Evolutionary conservation across 352 stramenopile species (phyloP).

Genomic region (Phytopythium ostracodes): DNA sequence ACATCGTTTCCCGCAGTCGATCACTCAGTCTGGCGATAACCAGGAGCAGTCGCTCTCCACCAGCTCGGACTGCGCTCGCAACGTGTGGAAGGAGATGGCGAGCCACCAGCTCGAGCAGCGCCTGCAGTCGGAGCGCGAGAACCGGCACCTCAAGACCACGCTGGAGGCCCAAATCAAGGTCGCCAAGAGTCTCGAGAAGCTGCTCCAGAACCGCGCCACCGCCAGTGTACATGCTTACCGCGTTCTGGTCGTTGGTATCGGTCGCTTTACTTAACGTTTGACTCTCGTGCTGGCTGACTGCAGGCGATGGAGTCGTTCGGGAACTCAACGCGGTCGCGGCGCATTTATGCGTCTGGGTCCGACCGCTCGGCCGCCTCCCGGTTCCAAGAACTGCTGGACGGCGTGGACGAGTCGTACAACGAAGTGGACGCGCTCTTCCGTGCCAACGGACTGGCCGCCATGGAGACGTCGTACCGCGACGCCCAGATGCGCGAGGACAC

Average conservation of each 20-base stretch:
- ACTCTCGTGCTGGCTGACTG: conserved; percentile 4
- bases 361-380: conserved; percentile 23
- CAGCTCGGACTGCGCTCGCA: conserved; percentile 6
- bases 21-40: background rate
- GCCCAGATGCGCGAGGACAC: conserved; percentile 31
- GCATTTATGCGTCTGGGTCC: conserved; percentile 18
- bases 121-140: conserved; percentile 51
- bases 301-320: conserved; percentile 30
- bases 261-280: too few species aligned
- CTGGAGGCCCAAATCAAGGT: conserved; percentile 65
- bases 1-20: background rate
- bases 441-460: conserved; percentile 22
- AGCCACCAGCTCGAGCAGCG: conserved; percentile 34
- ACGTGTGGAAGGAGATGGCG: conserved; percentile 39
- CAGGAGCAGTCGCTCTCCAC: background rate
- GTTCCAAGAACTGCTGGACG: conserved; percentile 31
- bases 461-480: conserved; percentile 29
- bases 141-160: conserved; percentile 42
- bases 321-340: conserved; percentile 18
- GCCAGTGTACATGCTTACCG: conserved; percentile 10
- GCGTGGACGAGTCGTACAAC: conserved; percentile 28
- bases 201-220: conserved; percentile 28
- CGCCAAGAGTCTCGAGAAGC: conserved; percentile 41
- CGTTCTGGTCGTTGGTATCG: background rate
- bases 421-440: conserved; percentile 35